These are phyloP conservation scores for Theobroma grandiflorum DNA, from an alignment of 441 rosid genomes.

Conservation along the genomic window DNA sequence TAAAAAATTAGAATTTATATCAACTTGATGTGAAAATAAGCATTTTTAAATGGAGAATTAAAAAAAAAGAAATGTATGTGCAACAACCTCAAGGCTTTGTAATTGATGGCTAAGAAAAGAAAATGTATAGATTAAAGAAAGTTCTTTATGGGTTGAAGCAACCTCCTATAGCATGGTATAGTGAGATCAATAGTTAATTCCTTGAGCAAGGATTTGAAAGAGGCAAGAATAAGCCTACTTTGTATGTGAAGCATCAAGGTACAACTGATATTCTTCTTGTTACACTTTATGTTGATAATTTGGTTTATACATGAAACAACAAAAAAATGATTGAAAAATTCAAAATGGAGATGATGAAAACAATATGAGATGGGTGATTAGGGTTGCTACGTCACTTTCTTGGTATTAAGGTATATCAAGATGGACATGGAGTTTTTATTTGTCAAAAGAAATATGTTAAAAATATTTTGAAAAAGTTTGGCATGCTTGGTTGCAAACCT, in stretches of 20 bases:
- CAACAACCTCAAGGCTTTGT: not conserved
- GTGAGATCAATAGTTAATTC: not conserved
- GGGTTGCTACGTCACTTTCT: not conserved
- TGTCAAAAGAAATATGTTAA: not conserved
- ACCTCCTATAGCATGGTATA: not conserved
- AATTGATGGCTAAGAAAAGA: not conserved
- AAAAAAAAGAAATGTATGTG: not conserved
- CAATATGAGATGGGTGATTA: not conserved
- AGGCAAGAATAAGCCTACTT: not conserved
- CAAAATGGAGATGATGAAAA: not conserved
- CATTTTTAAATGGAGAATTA: not conserved
- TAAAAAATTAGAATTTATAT: not conserved
- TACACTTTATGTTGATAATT: not conserved
- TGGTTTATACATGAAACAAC: not conserved
- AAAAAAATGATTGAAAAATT: not conserved
- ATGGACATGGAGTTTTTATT: not conserved
- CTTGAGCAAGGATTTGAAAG: not conserved
- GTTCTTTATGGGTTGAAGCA: not conserved
- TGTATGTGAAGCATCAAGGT: not conserved
- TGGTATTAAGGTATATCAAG: not conserved
- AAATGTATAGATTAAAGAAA: not conserved
- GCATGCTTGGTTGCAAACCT: not conserved
- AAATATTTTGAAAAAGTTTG: not conserved
- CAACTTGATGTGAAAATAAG: not conserved
- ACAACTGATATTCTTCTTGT: not conserved